Base-by-base conservation (phyloP, 495 filamentous ascomycete species). In the Parathielavia hyrcaniae region DNA sequence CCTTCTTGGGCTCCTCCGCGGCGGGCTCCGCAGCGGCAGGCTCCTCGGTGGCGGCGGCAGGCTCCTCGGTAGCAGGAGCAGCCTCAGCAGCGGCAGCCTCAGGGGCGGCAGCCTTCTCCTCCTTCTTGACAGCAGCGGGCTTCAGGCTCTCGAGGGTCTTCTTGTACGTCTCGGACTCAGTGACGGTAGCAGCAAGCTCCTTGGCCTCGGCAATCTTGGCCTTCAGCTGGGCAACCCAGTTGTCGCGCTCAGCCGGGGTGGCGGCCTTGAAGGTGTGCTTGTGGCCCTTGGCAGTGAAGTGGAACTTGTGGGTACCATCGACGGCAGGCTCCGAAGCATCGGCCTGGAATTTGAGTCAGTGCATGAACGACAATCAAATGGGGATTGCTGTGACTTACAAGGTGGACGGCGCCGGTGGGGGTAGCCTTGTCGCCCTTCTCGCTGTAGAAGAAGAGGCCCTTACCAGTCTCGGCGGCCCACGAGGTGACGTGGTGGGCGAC, bases 391-490 rank as follows among this genome's bases (percentile, higher is more conserved):
- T 26, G 23, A 53, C 86, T 64, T 79, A 96, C 90, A 64, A 97
- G 70, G 69, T 91, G 91, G 72, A 96, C 83, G 62, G 91, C 87
- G 55, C 89, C 87, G 59, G 83, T 79, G 35, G 91, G 91, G 48
- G 79, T 82, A 46, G 77, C 75, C 83, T 92, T 96, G 71, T 91
- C 84, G 54, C 87, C 82, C 86, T 97, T 97, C 66, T 72, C 70
- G 72, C 84, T 83, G 73, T 89, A 90, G 80, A 93, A 95, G 36
- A 97, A 77, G 8, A 98, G 86, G 73, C 93, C 93, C 81, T 95
- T 96, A 67, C 93, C 91, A 58, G 93, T 97, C 76, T 95, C 83
- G 60, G 80, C 84, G 55, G 91, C 89, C 87, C 95, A 95, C 43
- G 93, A 86, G 64, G 83, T 86, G 63, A 83, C 87, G 51, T 88